phyloP scores from a whole-genome alignment of 306 rosid species.

The Trifolium dubium region DNA sequence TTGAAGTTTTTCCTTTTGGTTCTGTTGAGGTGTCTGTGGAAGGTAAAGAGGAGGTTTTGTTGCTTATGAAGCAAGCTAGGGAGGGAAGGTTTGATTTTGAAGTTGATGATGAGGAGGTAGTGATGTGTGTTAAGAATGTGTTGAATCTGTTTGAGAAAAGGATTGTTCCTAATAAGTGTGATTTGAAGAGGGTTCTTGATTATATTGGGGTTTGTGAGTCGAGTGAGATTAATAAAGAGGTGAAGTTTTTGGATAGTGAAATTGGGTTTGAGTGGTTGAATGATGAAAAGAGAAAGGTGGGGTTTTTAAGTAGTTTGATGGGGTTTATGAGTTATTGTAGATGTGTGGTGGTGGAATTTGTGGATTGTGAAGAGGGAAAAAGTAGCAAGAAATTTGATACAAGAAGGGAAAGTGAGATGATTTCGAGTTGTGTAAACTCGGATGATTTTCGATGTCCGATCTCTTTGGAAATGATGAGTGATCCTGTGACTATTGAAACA shows the following conservation, averaged over 20 bases:
- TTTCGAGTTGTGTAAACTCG: constrained; percentile 43
- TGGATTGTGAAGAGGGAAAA: constrained; percentile 48
- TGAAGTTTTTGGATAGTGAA: constrained; percentile 74
- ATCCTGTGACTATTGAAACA: constrained; percentile 78
- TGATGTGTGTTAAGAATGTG: constrained; percentile 42
- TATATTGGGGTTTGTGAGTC: constrained; percentile 60
- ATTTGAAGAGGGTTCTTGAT: constrained; percentile 58
- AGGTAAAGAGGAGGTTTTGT: constrained; percentile 55
- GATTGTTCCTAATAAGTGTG: constrained; percentile 49
- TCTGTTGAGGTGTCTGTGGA: constrained; percentile 48
- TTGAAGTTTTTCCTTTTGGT: constrained; percentile 61
- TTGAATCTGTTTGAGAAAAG: constrained; percentile 53
- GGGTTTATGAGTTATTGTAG: constrained; percentile 67
- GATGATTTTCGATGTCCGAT: constrained; percentile 92
- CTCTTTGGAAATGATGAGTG: constrained; percentile 76
- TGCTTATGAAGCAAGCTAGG: constrained; percentile 60
- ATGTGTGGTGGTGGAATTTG: constrained; percentile 53
- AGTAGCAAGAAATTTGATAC: constrained; percentile 35
- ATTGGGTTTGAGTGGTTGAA: constrained; percentile 55
- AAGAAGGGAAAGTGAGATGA: constrained; percentile 6
- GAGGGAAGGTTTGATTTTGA: constrained; percentile 55
- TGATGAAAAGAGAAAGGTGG: constrained; percentile 47
- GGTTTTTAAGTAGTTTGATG: constrained; percentile 52
- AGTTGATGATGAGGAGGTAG: constrained; percentile 50
- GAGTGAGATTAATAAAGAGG: constrained; percentile 69